Evolutionary conservation across 1,284 basidiomycete species (phyloP).

Genomic region (Ceratobasidium sp.): DNA sequence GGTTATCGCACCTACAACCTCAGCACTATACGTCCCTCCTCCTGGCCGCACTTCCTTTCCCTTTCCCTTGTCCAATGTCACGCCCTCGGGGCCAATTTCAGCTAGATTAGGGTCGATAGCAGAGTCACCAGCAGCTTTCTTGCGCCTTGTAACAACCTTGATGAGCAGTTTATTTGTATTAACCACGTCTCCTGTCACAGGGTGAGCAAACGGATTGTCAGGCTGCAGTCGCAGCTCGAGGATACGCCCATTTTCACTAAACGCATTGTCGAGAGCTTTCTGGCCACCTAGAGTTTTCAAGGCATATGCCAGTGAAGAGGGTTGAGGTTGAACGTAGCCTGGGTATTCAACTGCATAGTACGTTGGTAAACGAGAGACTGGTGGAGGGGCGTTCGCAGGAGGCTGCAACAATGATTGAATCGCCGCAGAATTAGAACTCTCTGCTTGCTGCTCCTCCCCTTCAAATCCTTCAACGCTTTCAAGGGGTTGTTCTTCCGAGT

Average conservation of each 20-base stretch:
- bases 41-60: slow-evolving; percentile 10
- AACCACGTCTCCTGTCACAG: slow-evolving; percentile 78
- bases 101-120: neutral
- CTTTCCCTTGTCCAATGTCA: slow-evolving; percentile 13
- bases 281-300: slow-evolving; percentile 73
- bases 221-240: slow-evolving; percentile 79
- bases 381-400: slow-evolving; percentile 53
- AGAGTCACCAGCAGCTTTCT: slow-evolving; percentile 40
- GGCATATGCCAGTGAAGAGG: slow-evolving; percentile 66
- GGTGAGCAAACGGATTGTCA: slow-evolving; percentile 77
- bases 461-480: neutral
- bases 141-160: slow-evolving; percentile 73
- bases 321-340: slow-evolving; percentile 69
- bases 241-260: slow-evolving; percentile 60
- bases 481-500: neutral
- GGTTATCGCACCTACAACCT: slow-evolving; percentile 75
- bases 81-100: neutral
- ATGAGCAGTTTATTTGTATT: slow-evolving; percentile 79
- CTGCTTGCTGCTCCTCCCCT: neutral
- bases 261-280: slow-evolving; percentile 70
- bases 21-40: slow-evolving; percentile 76
- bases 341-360: slow-evolving; percentile 90
- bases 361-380: slow-evolving; percentile 62
- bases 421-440: neutral
- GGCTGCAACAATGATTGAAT: neutral